Base-by-base conservation (phyloP, 2,329 filamentous ascomycete species). In the Geosmithia flava region DNA sequence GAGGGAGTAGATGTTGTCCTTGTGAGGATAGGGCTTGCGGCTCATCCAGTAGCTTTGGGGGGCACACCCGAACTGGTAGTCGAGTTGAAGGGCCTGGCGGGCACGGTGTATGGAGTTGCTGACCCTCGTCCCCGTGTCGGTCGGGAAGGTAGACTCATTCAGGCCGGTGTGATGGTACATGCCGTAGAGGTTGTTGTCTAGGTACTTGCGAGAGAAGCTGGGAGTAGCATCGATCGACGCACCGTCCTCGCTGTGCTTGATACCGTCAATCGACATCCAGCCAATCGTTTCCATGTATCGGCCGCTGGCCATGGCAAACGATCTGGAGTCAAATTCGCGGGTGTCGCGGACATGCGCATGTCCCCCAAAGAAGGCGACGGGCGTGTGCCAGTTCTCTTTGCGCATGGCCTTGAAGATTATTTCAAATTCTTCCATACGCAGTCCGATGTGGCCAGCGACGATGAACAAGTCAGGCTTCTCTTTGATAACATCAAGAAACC, bases 251-350 rank as follows among this genome's bases (percentile, higher is more conserved):
- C 44, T 29, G 17, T 45, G 33, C 37, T 56, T 54, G 48, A 78
- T 56, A 30, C 87, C 87, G 49, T 83, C 75, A 44, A 96, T 80
- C 0, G 89, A 95, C 77, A 93, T 81, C 76, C 93, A 97, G 2
- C 91, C 91, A 46, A 97, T 83, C 0, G 91, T 96, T 68, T 97
- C 91, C 71, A 96, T 85, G 63, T 96, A 97, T 1, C 91, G 78
- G 3, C 91, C 91, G 55, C 87, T 93, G 41, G 89, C 89, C 5
- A 97, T 70, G 1, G 83, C 90, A 52, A 85, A 82, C 0, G 90
- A 80, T 48, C 80, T 82, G 40, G 76, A 75, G 62, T 96, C 91
- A 57, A 87, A 96, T 51, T 76, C 79, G 41, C 78, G 78, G 55
- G 87, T 87, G 60, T 96, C 89, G 8, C 91, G 81, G 44, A 96